Evolutionary conservation across 2,329 filamentous ascomycete species (phyloP).

Genomic region (Lasiodiplodia citricola): DNA sequence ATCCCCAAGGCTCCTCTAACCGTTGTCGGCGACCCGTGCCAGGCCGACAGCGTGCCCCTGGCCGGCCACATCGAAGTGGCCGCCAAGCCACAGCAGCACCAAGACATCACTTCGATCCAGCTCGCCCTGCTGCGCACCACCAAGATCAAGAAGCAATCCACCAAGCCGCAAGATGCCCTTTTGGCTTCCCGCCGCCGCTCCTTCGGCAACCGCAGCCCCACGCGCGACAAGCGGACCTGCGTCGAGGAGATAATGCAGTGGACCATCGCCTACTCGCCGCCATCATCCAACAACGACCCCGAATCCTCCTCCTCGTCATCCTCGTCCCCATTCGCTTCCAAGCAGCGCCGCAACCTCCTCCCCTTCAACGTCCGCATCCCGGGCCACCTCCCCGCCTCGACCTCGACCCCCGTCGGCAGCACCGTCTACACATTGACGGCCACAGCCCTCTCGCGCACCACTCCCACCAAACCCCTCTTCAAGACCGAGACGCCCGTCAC

Average conservation of each 20-base stretch:
- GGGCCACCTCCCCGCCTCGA: slow-evolving; percentile 5
- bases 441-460: background rate
- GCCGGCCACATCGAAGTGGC: slow-evolving; percentile 10
- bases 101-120: slow-evolving; percentile 5
- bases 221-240: slow-evolving; percentile 12
- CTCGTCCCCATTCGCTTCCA: background rate
- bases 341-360: background rate
- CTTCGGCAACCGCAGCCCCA: slow-evolving; percentile 13
- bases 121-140: slow-evolving; percentile 6
- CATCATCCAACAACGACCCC: background rate
- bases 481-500: background rate
- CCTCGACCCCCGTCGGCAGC: slow-evolving; percentile 8
- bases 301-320: background rate
- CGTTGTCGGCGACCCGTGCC: slow-evolving; percentile 13
- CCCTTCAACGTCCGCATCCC: slow-evolving; percentile 18
- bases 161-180: background rate
- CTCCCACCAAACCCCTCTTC: background rate
- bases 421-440: background rate
- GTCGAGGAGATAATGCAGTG: slow-evolving; percentile 10
- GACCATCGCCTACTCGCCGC: slow-evolving; percentile 14
- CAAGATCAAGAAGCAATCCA: slow-evolving; percentile 10
- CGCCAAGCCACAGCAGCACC: background rate
- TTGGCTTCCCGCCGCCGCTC: background rate
- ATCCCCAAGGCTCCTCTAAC: slow-evolving; percentile 10
- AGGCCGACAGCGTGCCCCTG: slow-evolving; percentile 14